Evolutionary conservation across 257 asterid species (phyloP).

Genomic region (Rauvolfia tetraphylla): DNA sequence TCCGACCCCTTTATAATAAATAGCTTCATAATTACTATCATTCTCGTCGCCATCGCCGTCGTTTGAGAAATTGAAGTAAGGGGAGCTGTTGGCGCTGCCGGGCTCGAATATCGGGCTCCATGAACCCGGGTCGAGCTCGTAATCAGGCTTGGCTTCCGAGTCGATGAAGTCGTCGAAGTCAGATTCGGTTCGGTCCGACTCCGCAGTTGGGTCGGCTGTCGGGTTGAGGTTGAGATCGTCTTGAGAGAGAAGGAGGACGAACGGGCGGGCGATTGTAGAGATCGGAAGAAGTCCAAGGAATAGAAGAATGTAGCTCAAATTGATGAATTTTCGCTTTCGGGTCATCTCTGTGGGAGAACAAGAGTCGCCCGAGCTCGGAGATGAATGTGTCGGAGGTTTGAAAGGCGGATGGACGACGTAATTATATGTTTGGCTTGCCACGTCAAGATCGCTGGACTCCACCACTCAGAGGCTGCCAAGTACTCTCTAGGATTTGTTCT

Average conservation of each 20-base stretch:
- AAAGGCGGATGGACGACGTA: neutral
- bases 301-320: slow-evolving; percentile 36
- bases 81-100: slow-evolving; percentile 29
- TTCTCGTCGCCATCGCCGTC: slow-evolving; percentile 12
- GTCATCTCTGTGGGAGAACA: slow-evolving; percentile 32
- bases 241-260: slow-evolving; percentile 68
- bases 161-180: slow-evolving; percentile 83
- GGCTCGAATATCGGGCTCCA: slow-evolving; percentile 93
- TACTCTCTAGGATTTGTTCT: slow-evolving; percentile 3
- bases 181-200: slow-evolving; percentile 37
- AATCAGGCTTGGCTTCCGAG: slow-evolving; percentile 66
- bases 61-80: slow-evolving; percentile 17
- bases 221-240: slow-evolving; percentile 64
- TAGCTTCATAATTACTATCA: slow-evolving; percentile 3
- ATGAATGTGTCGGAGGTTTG: neutral
- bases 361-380: neutral
- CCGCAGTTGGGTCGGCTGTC: slow-evolving; percentile 25
- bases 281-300: slow-evolving; percentile 44
- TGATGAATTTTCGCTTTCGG: slow-evolving; percentile 29
- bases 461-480: slow-evolving; percentile 42
- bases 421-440: slow-evolving; percentile 22
- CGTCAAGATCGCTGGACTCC: slow-evolving; percentile 23
- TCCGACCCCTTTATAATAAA: slow-evolving; percentile 57
- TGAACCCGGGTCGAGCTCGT: slow-evolving; percentile 82
- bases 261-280: slow-evolving; percentile 57